phyloP scores from a whole-genome alignment of 257 asterid species.

The Scutellaria barbata region DNA sequence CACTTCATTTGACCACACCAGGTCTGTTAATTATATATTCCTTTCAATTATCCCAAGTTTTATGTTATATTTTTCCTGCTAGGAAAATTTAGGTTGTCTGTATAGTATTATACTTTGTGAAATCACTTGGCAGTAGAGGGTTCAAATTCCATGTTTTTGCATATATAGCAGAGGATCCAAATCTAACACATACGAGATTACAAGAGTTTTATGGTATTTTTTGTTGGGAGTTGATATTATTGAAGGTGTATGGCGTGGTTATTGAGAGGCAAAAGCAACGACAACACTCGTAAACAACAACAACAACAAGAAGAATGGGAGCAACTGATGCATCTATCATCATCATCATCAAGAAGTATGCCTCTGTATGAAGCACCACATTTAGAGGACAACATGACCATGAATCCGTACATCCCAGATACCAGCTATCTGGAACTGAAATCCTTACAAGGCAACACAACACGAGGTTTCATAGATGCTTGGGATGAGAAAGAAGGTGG shows the following conservation, averaged over 20 bases:
- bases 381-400: slow-evolving; percentile 21
- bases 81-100: too few relatives aligned
- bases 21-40: too few relatives aligned
- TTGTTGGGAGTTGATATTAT: slow-evolving; percentile 10
- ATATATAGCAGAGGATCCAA: too few relatives aligned
- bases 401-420: slow-evolving; percentile 36
- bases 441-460: slow-evolving; percentile 30
- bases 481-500: slow-evolving; percentile 50
- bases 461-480: slow-evolving; percentile 57
- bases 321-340: slow-evolving; percentile 34
- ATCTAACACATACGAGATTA: too few relatives aligned
- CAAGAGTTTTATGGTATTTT: slow-evolving; percentile 5
- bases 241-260: slow-evolving; percentile 59
- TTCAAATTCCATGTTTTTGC: neutral
- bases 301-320: slow-evolving; percentile 34
- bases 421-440: neutral
- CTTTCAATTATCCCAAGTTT: too few relatives aligned
- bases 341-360: slow-evolving; percentile 25
- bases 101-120: too few relatives aligned
- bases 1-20: slow-evolving; percentile 46
- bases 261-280: slow-evolving; percentile 48
- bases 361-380: slow-evolving; percentile 33
- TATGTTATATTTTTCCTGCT: too few relatives aligned
- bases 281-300: slow-evolving; percentile 35
- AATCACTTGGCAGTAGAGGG: too few relatives aligned